Base-by-base conservation (phyloP, 345 rosid species). In the Populus simonii region DNA sequence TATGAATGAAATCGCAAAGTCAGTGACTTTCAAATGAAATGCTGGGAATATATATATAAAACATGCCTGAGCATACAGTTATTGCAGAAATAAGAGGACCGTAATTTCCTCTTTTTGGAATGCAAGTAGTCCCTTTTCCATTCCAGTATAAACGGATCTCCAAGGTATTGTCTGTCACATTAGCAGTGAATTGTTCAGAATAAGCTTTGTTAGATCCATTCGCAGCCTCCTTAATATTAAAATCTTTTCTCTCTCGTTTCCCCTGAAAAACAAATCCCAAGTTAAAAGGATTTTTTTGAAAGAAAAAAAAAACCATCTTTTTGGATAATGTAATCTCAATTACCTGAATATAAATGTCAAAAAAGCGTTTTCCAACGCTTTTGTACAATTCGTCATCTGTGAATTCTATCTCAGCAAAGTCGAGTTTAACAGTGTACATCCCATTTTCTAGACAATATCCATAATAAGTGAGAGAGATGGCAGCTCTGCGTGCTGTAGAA, bases 21-120 rank as follows among this genome's bases (percentile, higher is more conserved):
- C 8, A 6, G 43, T 39, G 9, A 39, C 2, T 39, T 8, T 39
- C 43, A 39, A 38, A 39, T 38, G 1, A 43, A 23, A 43, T n/a
- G 27, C n/a, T 23, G 1, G 23, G 9, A 43, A 45, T 33, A 57
- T 33, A 70, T 33, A 78, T 31, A 16, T 33, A 78, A 43, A 25
- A 81, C 97, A 84, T 82, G 91, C 96, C 84, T 1, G 93, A 86
- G 68, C 80, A 77, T 20, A 84, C 85, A 3, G 88, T 78, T 23
- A 92, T 80, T 51, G 90, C 94, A n/a, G 92, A 88, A 74, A 92
- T 85, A 66, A 92, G 85, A 84, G 92, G 76, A 66, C 94, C 96
- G 68, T 90, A 88, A 31, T 83, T 85, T 59, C 90, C 91, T 86
- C 74, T 74, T 0, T 0, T 0, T 51, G 92, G 97, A 15, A 88